A percentile compares a stretch with the other conserved stretches of the same genome.
These are phyloP conservation scores for Cephalotrichum gorgonifer DNA, from an alignment of 2,329 filamentous ascomycete genomes.

Conservation along the genomic window DNA sequence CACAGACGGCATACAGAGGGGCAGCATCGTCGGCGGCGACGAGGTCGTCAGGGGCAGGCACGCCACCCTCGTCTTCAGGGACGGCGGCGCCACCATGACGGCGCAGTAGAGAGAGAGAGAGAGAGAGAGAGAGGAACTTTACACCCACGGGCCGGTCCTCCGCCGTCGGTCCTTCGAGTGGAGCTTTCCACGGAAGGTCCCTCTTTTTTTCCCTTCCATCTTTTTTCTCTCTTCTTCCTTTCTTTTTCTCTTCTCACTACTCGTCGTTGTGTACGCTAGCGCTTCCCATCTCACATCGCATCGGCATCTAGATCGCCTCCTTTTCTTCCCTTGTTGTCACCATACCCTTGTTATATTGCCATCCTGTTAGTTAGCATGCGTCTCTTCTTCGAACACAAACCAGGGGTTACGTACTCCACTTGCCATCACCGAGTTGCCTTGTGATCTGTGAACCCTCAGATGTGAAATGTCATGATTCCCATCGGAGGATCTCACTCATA, in stretches of 20 bases:
- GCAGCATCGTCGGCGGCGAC: conserved; percentile 10
- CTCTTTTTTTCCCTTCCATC: not conserved
- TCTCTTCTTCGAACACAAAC: not conserved
- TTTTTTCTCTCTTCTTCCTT: not conserved
- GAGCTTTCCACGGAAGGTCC: too few species aligned
- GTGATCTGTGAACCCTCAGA: too few species aligned
- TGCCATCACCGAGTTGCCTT: too few species aligned
- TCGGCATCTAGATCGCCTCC: not conserved
- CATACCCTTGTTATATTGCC: not conserved
- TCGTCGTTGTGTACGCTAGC: not conserved
- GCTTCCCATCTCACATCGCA: not conserved
- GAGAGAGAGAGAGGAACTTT: not conserved
- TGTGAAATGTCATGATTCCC: too few species aligned
- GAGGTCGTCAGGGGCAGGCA: conserved; percentile 37
- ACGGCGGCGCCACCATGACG: conserved; percentile 26
- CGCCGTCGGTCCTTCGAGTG: too few species aligned
- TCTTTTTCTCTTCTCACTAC: not conserved
- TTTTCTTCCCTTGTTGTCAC: too few species aligned
- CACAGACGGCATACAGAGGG: conserved; percentile 16
- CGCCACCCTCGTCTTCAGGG: conserved; percentile 38
- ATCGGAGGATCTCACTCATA: too few species aligned
- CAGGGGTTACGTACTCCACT: too few species aligned
- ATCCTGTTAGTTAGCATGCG: not conserved
- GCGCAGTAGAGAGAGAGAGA: conserved; percentile 7
- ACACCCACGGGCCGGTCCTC: too few species aligned